Base-by-base conservation (phyloP, 2,329 filamentous ascomycete genomes). In the Fusarium brevicatenulatum region DNA sequence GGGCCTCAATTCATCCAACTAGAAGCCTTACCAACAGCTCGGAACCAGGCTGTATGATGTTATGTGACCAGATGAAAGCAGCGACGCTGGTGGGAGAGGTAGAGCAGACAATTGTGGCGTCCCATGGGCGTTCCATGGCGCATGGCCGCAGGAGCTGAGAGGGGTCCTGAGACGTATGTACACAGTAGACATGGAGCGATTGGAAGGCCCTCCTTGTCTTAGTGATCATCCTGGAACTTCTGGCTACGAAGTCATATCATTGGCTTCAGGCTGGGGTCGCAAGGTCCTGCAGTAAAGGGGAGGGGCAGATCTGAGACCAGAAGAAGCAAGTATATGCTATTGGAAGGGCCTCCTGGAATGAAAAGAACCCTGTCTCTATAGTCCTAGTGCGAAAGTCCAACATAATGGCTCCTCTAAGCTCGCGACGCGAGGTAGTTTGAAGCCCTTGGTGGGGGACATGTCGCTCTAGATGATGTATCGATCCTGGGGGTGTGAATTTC, bases 1-100 rank as follows among this genome's bases (percentile, higher is more conserved):
- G 37, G 11, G 43, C 59, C 37, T 52, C n/a, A 34, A 19, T 25
- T n/a, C 57, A 58, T 54, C 69, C 71, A 71, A 71, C 44, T 60
- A 71, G 68, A 76, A 63, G 69, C 57, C 55, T 36, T 73, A 52
- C 74, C 69, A 50, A 43, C 43, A 49, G 44, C 60, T 44, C 30
- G 71, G 73, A 61, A 75, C 67, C 65, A 53, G 61, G 58, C 32
- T 73, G 62, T 28, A 23, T 46, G 46, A 42, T 66, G 52, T 42
- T 64, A 61, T 71, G 63, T 53, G 56, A 57, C 44, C 21, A 60
- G 61, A 67, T 62, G 58, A 64, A 62, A 66, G 54, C 42, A 72
- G 39, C 28, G 46, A 32, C 23, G 43, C 58, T 65, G 52, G 36
- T 40, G 34, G 34, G 23, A 66, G 56, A 72, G 54, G 55, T 55